Base-by-base conservation (phyloP, 2,329 filamentous ascomycete genomes). In the Stemphylium lycopersici region DNA sequence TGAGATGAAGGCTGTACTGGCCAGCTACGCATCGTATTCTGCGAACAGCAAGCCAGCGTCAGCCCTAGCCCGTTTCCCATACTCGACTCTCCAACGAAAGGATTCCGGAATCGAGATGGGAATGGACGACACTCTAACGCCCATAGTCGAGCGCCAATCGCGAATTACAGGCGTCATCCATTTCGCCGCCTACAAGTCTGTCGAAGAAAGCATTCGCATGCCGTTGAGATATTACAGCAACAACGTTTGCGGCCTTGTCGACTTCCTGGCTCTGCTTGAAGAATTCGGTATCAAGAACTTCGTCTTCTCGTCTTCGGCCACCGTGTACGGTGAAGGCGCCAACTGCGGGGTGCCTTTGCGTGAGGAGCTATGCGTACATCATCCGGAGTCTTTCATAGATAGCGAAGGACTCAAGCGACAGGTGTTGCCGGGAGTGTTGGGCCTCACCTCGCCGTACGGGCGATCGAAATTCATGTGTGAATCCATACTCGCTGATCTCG, bases 401-500 rank as follows among this genome's bases (percentile, higher is more conserved):
- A 69, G 78, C 32, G 61, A 78, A 12, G 82, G 81, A 4, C 46
- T 73, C 2, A 73, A 80, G 45, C 75, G 73, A 26, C 70, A 70
- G 10, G 73, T 78, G 26, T 68, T 79, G 34, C 77, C 81, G 11
- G 83, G 83, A 11, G 81, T 79, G 29, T 77, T 80, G 13, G 84
- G 85, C 8, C 79, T 88, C 54, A 87, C 85, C 12, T 87, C 84
- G 62, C 86, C 86, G 1, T 89, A 89, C 64, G 86, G 85, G 15
- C 80, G 86, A 47, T 84, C 85, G 2, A 89, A 89, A 70, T 88
- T 84, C 78, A 86, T 89, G 74, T 85, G 84, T 55, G 87, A 88
- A 67, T 85, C 85, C 7, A 88, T 89, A 41, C 75, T 89, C 12
- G 83, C 83, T 12, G 87, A 89, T 66, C 73, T 86, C 36, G 85